A percentile compares a stretch with the other conserved stretches of the same genome.
phyloP scores from a whole-genome alignment of 169 alveolate species.

The Cytauxzoon felis region DNA sequence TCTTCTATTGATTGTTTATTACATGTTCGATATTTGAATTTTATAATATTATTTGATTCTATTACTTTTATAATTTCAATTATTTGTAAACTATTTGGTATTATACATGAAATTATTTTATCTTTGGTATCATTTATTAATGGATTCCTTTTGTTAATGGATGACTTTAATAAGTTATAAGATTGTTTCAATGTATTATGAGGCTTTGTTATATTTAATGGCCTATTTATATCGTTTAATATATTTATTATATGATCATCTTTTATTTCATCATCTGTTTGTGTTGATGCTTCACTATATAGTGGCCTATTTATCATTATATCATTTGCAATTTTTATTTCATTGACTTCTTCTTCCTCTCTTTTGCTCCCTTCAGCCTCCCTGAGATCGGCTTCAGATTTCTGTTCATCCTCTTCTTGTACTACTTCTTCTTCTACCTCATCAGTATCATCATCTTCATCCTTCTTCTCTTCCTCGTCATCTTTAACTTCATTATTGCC shows the following conservation, averaged over 20 bases:
- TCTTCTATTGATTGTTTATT: conserved; percentile 46
- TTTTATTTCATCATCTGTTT: too few species aligned
- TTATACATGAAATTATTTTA: not conserved
- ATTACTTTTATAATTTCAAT: not conserved
- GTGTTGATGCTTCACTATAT: too few species aligned
- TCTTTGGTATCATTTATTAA: not conserved
- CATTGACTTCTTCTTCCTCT: not conserved
- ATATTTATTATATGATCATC: too few species aligned
- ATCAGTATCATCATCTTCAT: not conserved
- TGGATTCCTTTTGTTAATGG: too few species aligned
- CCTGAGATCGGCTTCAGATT: not conserved
- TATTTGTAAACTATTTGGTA: not conserved
- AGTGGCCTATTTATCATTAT: too few species aligned
- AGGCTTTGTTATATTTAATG: too few species aligned
- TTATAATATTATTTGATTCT: not conserved
- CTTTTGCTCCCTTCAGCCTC: not conserved
- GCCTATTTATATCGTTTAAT: too few species aligned
- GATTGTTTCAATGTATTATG: too few species aligned
- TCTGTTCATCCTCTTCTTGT: not conserved
- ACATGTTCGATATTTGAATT: conserved; percentile 38
- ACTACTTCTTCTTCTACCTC: conserved; percentile 1
- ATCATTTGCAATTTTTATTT: too few species aligned
- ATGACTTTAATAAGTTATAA: too few species aligned
- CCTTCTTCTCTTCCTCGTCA: not conserved
- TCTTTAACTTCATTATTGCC: not conserved